Base-by-base conservation (phyloP, 1,284 basidiomycete genomes). In the Schizophyllum commune region DNA sequence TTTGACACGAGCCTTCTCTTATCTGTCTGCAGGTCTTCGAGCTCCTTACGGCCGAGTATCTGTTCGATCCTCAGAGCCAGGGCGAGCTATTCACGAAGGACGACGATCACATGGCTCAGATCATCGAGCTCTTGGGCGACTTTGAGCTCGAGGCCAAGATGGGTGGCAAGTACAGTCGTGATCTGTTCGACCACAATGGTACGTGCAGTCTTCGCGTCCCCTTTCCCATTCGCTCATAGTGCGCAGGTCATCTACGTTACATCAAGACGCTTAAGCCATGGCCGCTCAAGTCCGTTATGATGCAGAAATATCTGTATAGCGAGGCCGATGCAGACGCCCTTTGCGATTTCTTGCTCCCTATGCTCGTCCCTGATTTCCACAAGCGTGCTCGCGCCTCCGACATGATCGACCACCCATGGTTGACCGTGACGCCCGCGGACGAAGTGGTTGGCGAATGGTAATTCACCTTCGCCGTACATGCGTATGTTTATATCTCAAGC, bases 31-130 rank as follows among this genome's bases (percentile, higher is more conserved):
- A 80, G 78, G 60, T 88, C 54, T 94, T 95, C 68, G 93, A 95
- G 73, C 79, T 94, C 59, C 76, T 94, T 61, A 93, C 92, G 5
- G 90, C 91, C 33, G 92, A 94, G 72, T 94, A 90, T 70, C 82
- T 94, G 34, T 95, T 94, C 71, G 92, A 94, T 70, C 94, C 94
- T 32, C 92, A 93, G 65, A 83, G 85, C 32, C 88, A 90, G 71
- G 88, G 89, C 13, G 88, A 91, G 63, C 69, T 88, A 63, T 96
- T 94, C 73, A 89, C 86, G 67, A 96, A 96, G 75, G 94, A 96
- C 73, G 94, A 96, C 71, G 94, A 96, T 72, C 93, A 96, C 70
- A 91, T 96, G 80, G 94, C 94, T 6, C 93, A 95, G 74, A 89
- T 96, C 66, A 91, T 95, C 63, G 94, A 96, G 76, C 80, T 96